Evolutionary conservation across 1,284 basidiomycete genomes (phyloP).

Genomic region (Tylopilus sp.): DNA sequence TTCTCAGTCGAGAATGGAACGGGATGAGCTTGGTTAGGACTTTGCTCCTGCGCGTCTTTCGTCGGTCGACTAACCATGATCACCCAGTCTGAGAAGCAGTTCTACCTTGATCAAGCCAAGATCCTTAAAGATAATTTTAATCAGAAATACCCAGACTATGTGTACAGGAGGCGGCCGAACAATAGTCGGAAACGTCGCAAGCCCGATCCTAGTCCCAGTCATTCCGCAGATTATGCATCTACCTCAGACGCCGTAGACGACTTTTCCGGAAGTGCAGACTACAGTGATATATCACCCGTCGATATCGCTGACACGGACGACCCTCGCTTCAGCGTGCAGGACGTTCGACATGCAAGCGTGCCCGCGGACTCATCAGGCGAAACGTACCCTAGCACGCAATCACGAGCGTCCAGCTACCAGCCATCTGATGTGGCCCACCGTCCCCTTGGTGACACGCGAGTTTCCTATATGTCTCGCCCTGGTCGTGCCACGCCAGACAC

Average conservation of each 20-base stretch:
- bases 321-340: constrained; percentile 15
- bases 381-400: constrained; percentile 17
- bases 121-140: constrained; percentile 81
- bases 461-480: constrained; percentile 31
- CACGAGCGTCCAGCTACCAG: constrained; percentile 30
- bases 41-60: constrained; percentile 8
- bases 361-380: constrained; percentile 23
- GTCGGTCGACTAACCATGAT: constrained; percentile 20
- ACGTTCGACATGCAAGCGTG: constrained; percentile 25
- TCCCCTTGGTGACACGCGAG: constrained; percentile 30
- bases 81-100: constrained; percentile 71
- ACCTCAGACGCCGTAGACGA: constrained; percentile 27
- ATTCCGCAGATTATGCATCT: constrained; percentile 24
- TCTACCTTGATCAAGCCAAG: constrained; percentile 81
- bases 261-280: constrained; percentile 23
- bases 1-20: constrained; percentile 78
- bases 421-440: constrained; percentile 26
- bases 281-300: constrained; percentile 33
- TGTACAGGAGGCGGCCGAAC: constrained; percentile 79
- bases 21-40: constrained; percentile 52
- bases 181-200: constrained; percentile 73
- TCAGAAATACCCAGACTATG: constrained; percentile 81
- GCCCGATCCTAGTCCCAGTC: constrained; percentile 39
- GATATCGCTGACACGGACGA: constrained; percentile 30
- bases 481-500: constrained; percentile 30